Conservation (phyloP, 768 basidiomycete species). For the Chalciporus chontae region DNA sequence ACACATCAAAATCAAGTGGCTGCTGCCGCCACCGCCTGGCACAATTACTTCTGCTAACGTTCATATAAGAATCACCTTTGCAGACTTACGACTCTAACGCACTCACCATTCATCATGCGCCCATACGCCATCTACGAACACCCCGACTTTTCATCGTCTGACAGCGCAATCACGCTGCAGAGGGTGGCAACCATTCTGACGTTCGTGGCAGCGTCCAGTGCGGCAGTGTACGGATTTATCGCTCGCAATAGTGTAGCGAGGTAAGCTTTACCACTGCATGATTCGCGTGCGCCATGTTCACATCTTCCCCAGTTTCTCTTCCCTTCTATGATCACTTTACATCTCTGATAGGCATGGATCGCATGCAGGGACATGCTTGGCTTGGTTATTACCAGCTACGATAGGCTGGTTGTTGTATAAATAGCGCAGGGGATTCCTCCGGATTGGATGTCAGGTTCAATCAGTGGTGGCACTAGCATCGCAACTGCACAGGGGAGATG, state of each 20-base stretch:
- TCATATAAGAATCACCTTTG: background rate
- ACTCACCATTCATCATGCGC: conserved; percentile 21
- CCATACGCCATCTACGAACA: conserved; percentile 33
- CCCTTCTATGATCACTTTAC: conserved; percentile 7
- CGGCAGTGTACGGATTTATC: conserved; percentile 31
- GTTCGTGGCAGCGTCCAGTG: conserved; percentile 31
- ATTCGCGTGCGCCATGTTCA: background rate
- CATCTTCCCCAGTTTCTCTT: conserved; percentile 7
- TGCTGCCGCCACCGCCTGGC: too few relatives aligned
- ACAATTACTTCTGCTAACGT: background rate
- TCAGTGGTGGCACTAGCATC: background rate
- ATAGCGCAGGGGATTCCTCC: background rate
- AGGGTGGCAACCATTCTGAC: conserved; percentile 27
- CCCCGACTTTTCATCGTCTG: conserved; percentile 28
- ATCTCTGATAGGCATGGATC: background rate
- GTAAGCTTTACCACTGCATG: conserved; percentile 10
- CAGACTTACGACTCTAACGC: background rate
- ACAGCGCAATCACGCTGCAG: conserved; percentile 21
- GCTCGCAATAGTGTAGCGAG: conserved; percentile 12
- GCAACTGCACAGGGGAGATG: background rate
- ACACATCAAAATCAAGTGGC: background rate
- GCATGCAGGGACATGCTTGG: background rate
- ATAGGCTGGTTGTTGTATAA: conserved; percentile 14
- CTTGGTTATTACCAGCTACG: conserved; percentile 1
- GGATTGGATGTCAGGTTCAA: background rate